Evolutionary conservation across 768 basidiomycete species (phyloP).

Genomic region (Flagelloscypha sp.): DNA sequence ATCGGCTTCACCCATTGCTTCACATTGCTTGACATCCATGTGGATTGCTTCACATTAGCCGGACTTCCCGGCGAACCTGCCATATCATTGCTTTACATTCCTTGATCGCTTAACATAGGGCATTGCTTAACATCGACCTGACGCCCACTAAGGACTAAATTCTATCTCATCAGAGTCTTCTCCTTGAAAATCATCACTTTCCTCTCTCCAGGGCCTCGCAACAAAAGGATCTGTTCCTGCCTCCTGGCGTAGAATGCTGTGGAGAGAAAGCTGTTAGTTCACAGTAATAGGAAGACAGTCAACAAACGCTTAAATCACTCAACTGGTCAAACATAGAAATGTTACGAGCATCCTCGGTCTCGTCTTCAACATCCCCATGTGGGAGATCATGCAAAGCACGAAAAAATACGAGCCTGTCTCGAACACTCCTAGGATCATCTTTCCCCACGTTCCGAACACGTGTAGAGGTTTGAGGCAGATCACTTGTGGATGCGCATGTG

Average conservation of each 20-base stretch:
- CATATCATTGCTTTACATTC: no score
- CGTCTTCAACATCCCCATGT: slow-evolving; percentile 20
- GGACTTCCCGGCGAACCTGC: no score
- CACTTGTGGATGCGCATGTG: slow-evolving; percentile 40
- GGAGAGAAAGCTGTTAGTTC: slow-evolving; percentile 6
- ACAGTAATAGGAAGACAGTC: slow-evolving; percentile 4
- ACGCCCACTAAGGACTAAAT: no score
- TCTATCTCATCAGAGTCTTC: slow-evolving; percentile 15
- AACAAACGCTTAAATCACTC: no score
- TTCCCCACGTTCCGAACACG: slow-evolving; percentile 48
- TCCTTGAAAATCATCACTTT: slow-evolving; percentile 21
- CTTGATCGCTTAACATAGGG: no score
- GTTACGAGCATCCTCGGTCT: slow-evolving; percentile 33
- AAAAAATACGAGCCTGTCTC: slow-evolving; percentile 33
- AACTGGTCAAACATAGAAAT: slow-evolving; percentile 71
- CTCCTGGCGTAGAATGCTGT: slow-evolving; percentile 53
- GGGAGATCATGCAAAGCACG: slow-evolving; percentile 24
- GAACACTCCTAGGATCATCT: slow-evolving; percentile 39
- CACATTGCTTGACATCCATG: no score
- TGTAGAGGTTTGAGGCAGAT: slow-evolving; percentile 37
- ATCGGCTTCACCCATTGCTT: no score
- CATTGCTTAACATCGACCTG: no score
- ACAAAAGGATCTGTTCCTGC: slow-evolving; percentile 49
- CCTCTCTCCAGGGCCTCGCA: slow-evolving; percentile 29
- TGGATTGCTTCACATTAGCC: no score